These are phyloP conservation scores for Eucalyptus grandis DNA, from an alignment of 345 rosid species.

Conservation along the genomic window DNA sequence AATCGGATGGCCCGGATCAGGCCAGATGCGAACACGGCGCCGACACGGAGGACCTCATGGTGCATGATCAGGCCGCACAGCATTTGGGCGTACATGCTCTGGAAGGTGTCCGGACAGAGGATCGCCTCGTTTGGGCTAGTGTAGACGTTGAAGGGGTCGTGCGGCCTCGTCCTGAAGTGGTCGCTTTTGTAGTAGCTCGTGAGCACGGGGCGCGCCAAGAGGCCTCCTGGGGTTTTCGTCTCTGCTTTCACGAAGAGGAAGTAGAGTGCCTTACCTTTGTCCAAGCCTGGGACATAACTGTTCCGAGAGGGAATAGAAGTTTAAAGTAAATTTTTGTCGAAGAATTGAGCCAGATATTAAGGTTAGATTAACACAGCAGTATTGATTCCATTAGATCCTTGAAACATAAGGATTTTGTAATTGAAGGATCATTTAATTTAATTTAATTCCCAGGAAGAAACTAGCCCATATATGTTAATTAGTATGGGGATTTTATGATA, in stretches of 20 bases:
- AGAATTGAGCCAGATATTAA: not conserved
- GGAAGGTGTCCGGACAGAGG: conserved; percentile 73
- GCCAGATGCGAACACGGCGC: conserved; percentile 90
- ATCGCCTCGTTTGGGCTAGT: conserved; percentile 89
- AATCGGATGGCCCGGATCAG: conserved; percentile 72
- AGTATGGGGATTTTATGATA: not conserved
- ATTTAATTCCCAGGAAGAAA: not conserved
- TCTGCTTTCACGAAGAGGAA: conserved; percentile 80
- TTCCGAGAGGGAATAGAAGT: not conserved
- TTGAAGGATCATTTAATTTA: rapidly evolving
- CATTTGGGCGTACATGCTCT: conserved; percentile 92
- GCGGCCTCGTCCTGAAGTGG: conserved; percentile 66
- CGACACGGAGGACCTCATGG: conserved; percentile 69
- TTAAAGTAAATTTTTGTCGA: not conserved
- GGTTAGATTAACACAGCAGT: not conserved
- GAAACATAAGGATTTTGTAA: not conserved
- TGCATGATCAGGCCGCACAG: conserved; percentile 73
- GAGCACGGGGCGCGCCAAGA: conserved; percentile 85
- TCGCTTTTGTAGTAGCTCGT: conserved; percentile 88
- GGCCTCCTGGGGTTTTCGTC: conserved; percentile 70
- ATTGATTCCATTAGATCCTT: not conserved
- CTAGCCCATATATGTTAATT: not conserved
- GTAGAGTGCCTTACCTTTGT: conserved; percentile 84
- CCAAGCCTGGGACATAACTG: conserved; percentile 73
- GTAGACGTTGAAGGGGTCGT: conserved; percentile 65